phyloP scores from a whole-genome alignment of 352 stramenopile genomes.

The Pythium scleroteichum region DNA sequence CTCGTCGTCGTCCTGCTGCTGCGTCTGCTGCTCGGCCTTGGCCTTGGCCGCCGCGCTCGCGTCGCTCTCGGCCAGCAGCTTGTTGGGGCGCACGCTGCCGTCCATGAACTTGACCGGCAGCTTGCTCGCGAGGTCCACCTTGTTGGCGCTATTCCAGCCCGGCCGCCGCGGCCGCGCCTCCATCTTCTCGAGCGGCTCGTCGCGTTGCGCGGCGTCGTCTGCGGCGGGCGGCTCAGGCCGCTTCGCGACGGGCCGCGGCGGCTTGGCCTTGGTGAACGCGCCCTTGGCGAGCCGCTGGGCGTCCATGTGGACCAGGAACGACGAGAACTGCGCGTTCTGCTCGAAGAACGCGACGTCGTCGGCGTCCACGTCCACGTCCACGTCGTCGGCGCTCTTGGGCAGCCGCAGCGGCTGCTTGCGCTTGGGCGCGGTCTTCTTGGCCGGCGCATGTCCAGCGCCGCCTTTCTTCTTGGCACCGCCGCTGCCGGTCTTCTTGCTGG shows the following conservation, averaged over 20 bases:
- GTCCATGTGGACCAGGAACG: constrained; percentile 84
- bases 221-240: too few relatives aligned
- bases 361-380: constrained; percentile 75
- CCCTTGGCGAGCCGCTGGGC: constrained; percentile 49
- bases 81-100: constrained; percentile 75
- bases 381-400: constrained; percentile 45
- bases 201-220: constrained; percentile 24
- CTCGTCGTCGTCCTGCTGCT: constrained; percentile 36
- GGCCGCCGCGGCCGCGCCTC: constrained; percentile 68
- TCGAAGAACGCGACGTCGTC: constrained; percentile 81
- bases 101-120: constrained; percentile 88
- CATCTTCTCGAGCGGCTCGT: constrained; percentile 76
- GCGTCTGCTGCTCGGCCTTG: constrained; percentile 12
- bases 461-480: constrained; percentile 3
- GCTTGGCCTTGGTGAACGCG: constrained; percentile 42
- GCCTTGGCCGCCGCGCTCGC: constrained; percentile 19
- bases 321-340: constrained; percentile 64
- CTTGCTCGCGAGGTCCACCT: constrained; percentile 67
- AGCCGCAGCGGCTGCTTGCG: constrained; percentile 36
- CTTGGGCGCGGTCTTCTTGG: constrained; percentile 12
- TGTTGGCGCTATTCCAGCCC: constrained; percentile 51
- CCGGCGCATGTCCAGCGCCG: neutral
- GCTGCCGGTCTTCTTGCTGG: constrained; percentile 1
- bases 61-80: constrained; percentile 51
- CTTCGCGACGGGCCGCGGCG: constrained; percentile 31